Conservation (phyloP, 2,329 filamentous ascomycete genomes). For the Tolypocladium nubicola region DNA sequence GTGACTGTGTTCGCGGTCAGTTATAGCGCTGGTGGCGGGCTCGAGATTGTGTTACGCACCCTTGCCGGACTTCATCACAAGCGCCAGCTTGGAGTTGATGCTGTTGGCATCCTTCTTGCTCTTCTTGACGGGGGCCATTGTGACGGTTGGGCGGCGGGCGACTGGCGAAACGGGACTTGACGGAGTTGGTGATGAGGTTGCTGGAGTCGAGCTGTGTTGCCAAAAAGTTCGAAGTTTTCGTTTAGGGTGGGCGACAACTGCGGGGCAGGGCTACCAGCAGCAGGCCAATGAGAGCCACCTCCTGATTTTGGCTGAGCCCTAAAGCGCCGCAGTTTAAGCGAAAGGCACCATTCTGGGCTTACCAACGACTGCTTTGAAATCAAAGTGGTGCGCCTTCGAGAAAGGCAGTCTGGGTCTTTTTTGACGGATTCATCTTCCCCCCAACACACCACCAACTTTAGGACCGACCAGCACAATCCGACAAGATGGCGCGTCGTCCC, state of each 20-base stretch:
- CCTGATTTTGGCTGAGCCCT: slow-evolving; percentile 18
- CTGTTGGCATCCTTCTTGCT: slow-evolving; percentile 75
- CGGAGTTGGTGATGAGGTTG: slow-evolving; percentile 9
- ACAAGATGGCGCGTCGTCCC: slow-evolving; percentile 98
- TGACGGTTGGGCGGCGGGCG: slow-evolving; percentile 32
- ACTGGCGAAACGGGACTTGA: neutral
- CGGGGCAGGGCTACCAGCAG: slow-evolving; percentile 10
- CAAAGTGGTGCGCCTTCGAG: slow-evolving; percentile 24
- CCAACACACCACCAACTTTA: slow-evolving; percentile 23
- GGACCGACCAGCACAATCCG: slow-evolving; percentile 39
- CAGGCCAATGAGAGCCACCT: slow-evolving; percentile 17
- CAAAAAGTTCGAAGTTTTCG: slow-evolving; percentile 14
- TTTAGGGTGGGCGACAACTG: slow-evolving; percentile 11
- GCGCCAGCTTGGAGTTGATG: slow-evolving; percentile 50
- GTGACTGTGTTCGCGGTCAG: slow-evolving; percentile 18
- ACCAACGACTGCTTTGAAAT: slow-evolving; percentile 43
- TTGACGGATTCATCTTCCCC: slow-evolving; percentile 17
- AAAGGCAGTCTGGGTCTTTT: slow-evolving; percentile 16
- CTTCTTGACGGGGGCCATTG: slow-evolving; percentile 65
- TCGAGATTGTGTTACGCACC: slow-evolving; percentile 43
- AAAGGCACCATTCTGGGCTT: slow-evolving; percentile 16
- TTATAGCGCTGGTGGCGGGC: too few species aligned
- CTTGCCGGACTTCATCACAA: slow-evolving; percentile 59
- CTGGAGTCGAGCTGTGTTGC: slow-evolving; percentile 10
- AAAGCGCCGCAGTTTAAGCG: slow-evolving; percentile 29